phyloP scores from a whole-genome alignment of 306 rosid genomes.

The Cicer arietinum region DNA sequence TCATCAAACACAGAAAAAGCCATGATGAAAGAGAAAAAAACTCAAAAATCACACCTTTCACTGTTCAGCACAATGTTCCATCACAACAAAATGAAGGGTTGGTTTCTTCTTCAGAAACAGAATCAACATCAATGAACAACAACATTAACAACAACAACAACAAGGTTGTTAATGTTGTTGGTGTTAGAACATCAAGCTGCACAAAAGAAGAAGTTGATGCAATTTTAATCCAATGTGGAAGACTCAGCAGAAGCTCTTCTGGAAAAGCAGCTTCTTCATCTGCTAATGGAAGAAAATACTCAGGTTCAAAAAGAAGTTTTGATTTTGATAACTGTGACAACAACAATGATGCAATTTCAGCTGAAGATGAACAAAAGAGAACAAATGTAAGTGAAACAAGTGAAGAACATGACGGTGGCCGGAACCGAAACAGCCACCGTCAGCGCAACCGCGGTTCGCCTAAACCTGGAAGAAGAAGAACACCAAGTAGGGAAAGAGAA shows the following conservation, averaged over 20 bases:
- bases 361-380: constrained; percentile 54
- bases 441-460: constrained; percentile 66
- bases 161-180: constrained; percentile 49
- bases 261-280: constrained; percentile 72
- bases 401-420: constrained; percentile 51
- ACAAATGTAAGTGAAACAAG: constrained; percentile 44
- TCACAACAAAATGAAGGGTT: constrained; percentile 29
- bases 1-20: constrained; percentile 84
- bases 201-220: constrained; percentile 95
- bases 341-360: constrained; percentile 50
- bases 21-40: constrained; percentile 73
- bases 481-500: constrained; percentile 90
- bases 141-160: neutral
- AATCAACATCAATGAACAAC: neutral
- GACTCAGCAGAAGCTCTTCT: constrained; percentile 93
- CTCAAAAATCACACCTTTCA: constrained; percentile 44
- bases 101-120: constrained; percentile 1
- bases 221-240: constrained; percentile 89
- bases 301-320: constrained; percentile 92
- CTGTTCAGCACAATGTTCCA: constrained; percentile 34
- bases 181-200: constrained; percentile 86
- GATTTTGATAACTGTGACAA: constrained; percentile 72
- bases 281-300: constrained; percentile 60
- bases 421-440: constrained; percentile 54
- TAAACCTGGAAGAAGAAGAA: constrained; percentile 76